Evolutionary conservation across 2,329 filamentous ascomycete species (phyloP).

Genomic region (Aspergillus versicolor): DNA sequence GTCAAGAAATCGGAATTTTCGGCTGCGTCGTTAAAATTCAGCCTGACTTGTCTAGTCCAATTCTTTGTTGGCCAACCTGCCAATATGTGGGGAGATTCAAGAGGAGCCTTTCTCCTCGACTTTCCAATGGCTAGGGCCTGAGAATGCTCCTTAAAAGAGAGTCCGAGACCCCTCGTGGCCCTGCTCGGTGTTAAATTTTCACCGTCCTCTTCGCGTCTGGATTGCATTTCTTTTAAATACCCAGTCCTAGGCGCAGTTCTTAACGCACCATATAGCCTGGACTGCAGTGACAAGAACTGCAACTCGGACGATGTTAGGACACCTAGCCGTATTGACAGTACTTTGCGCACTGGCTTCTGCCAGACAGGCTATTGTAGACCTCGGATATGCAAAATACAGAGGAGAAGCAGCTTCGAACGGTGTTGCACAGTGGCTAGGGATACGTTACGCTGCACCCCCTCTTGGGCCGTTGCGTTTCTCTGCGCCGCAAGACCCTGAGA

Average conservation of each 20-base stretch:
- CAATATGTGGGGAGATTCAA: background rate
- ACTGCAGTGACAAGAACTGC: background rate
- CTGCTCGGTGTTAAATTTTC: background rate
- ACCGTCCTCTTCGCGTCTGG: background rate
- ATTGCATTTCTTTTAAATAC: background rate
- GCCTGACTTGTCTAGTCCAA: background rate
- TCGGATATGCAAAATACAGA: constrained; percentile 66
- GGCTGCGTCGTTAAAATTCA: background rate
- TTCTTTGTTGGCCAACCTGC: constrained; percentile 1
- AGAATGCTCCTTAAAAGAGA: background rate
- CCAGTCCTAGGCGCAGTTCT: background rate
- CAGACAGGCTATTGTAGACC: constrained; percentile 50
- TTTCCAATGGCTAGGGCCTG: background rate
- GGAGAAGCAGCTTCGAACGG: constrained; percentile 57
- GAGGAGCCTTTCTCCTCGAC: background rate
- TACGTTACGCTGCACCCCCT: constrained; percentile 72
- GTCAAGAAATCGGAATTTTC: background rate
- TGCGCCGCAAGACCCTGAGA: constrained; percentile 62
- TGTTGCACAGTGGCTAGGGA: constrained; percentile 70
- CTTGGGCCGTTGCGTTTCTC: constrained; percentile 65
- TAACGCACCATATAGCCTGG: background rate
- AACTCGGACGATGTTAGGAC: constrained; percentile 1
- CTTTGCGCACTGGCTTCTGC: constrained; percentile 25
- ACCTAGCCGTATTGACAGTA: constrained; percentile 6
- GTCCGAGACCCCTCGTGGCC: background rate